Conservation (phyloP, 2,329 filamentous ascomycete genomes). For the Aspergillus neotritici region DNA sequence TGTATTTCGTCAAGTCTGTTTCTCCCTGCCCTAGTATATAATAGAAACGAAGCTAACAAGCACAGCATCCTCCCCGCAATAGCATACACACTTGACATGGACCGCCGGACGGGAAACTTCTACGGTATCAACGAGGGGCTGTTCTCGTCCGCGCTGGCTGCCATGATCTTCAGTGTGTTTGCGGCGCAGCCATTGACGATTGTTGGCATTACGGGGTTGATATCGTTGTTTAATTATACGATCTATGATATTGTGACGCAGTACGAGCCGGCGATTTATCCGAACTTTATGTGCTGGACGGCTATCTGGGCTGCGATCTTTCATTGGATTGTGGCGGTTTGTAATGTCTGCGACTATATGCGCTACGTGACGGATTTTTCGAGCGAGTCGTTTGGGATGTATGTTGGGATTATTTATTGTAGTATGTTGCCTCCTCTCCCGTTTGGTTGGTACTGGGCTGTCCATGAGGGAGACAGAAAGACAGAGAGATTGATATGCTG, state of each 20-base stretch:
- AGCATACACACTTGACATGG: constrained; percentile 56
- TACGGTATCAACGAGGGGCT: constrained; percentile 54
- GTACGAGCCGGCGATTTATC: constrained; percentile 48
- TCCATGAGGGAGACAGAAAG: too few species aligned
- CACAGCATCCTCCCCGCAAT: constrained; percentile 51
- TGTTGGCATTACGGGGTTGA: constrained; percentile 53
- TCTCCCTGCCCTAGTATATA: background rate
- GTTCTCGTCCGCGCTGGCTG: constrained; percentile 51
- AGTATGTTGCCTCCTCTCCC: constrained; percentile 30
- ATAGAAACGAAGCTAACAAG: background rate
- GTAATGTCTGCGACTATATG: constrained; percentile 54
- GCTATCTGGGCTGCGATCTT: constrained; percentile 54
- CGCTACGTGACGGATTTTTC: constrained; percentile 55
- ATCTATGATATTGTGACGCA: constrained; percentile 52
- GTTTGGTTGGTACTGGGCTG: background rate
- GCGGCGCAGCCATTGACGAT: constrained; percentile 52
- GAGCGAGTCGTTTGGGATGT: constrained; percentile 49
- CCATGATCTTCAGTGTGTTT: constrained; percentile 50
- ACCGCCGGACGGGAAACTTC: constrained; percentile 49
- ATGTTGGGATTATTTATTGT: constrained; percentile 54
- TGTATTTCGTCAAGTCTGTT: constrained; percentile 50
- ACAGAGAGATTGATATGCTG: background rate
- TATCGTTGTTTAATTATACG: constrained; percentile 55
- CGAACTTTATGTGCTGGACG: constrained; percentile 52
- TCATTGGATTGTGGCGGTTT: constrained; percentile 51